Evolutionary conservation across 495 filamentous ascomycete genomes (phyloP).

Genomic region (Wilcoxina mikolae): DNA sequence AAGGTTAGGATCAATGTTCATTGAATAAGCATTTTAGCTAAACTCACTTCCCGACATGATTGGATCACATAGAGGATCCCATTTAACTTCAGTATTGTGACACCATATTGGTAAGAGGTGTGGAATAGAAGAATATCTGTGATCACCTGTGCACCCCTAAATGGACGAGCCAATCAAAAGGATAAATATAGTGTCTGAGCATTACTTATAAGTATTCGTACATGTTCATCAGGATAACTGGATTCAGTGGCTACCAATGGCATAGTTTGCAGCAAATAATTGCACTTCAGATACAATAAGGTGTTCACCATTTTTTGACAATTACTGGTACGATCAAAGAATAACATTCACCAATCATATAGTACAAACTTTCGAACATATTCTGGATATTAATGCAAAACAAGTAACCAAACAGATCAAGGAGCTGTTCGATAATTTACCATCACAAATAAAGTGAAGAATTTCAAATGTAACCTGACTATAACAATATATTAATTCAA

Average conservation of each 20-base stretch:
- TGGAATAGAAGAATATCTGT: not conserved
- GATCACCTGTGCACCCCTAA: slow-evolving; percentile 10
- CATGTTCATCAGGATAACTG: slow-evolving; percentile 28
- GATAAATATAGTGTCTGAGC: slow-evolving; percentile 17
- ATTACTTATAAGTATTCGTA: slow-evolving; percentile 19
- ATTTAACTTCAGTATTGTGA: slow-evolving; percentile 12
- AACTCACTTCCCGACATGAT: slow-evolving; percentile 8
- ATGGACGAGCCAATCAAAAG: slow-evolving; percentile 26
- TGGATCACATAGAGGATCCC: not conserved
- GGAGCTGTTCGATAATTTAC: too few relatives aligned
- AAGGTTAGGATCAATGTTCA: slow-evolving; percentile 1
- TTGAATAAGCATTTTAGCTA: not conserved
- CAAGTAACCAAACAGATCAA: too few relatives aligned
- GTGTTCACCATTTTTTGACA: too few relatives aligned
- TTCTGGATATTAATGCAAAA: too few relatives aligned
- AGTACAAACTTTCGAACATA: too few relatives aligned
- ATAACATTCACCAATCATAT: too few relatives aligned
- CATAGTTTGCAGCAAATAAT: slow-evolving; percentile 13
- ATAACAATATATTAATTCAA: too few relatives aligned
- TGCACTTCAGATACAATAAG: too few relatives aligned
- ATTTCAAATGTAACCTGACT: too few relatives aligned
- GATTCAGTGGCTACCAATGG: slow-evolving; percentile 15
- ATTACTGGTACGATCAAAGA: too few relatives aligned
- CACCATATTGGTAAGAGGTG: not conserved
- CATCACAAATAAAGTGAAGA: too few relatives aligned